Base-by-base conservation (phyloP, 2,329 filamentous ascomycete species). In the Curvularia verruculosa region DNA sequence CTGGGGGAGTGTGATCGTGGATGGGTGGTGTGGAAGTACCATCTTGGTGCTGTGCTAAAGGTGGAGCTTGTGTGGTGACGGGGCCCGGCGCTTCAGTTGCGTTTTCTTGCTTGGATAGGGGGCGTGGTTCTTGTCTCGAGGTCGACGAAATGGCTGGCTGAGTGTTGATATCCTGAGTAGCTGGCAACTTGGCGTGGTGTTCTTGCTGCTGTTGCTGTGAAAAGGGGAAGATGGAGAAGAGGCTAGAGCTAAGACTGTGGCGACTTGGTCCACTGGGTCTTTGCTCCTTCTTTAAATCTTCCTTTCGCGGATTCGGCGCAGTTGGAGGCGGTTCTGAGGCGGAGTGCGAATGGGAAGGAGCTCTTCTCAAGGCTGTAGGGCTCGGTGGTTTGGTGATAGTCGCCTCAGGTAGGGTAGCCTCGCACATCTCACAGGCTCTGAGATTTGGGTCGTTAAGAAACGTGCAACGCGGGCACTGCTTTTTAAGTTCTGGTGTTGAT, bases 191-290 rank as follows among this genome's bases (percentile, higher is more conserved):
- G 5, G 68, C 65, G 29, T 69, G 68, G 28, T 75, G 71, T 23
- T 74, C 70, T 23, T 69, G 61, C 23, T 72, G 71, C 10, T 70
- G 65, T 52, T 73, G 68, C 47, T 73, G 69, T 0, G 70, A 69
- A 56, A 75, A 75, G 0, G 73, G 73, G 52, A 75, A 74, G 36
- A 75, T 73, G 50, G 69, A 71, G 59, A 75, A 75, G 2, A 75
- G 58, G 0, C 69, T 70, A 3, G 72, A 69, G 58, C 71, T 72
- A 3, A 75, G 59, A 47, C 72, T 74, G 40, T 75, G 71, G 21
- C 73, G 60, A 49, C 72, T 74, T 2, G 64, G 65, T 5, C 52
- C 59, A 3, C 61, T 40, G 1, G 72, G 72, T 41, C 68, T 52
- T 34, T 59, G 51, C 15, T 55, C 44, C 19, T 50, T 52, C 44